Base-by-base conservation (phyloP, 2,329 filamentous ascomycete genomes). In the Fusarium liriodendri region DNA sequence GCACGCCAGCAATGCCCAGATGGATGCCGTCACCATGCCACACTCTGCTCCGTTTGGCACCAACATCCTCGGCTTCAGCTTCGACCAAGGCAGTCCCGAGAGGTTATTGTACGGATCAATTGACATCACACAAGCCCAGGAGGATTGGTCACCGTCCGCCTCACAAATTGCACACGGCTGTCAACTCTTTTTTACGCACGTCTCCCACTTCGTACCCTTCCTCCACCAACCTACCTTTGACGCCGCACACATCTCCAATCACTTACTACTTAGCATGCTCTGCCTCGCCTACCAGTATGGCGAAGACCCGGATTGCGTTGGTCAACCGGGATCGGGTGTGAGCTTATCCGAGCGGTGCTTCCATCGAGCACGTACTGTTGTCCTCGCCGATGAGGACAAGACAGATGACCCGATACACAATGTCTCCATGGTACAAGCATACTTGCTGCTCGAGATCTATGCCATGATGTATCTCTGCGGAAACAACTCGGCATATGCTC, bases 401-500 rank as follows among this genome's bases (percentile, higher is more conserved):
- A 25, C 54, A 0, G 66, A 68, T 22, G 54, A 35, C 80, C 80
- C 32, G 80, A 79, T 4, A 54, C 60, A 79, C 4, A 77, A 76
- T 16, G 69, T 82, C 9, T 62, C 74, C 6, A 67, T 82, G 16
- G 78, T 85, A 0, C 84, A 86, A 64, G 73, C 82, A 4, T 83
- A 83, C 32, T 65, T 85, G 3, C 73, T 86, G 8, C 79, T 85
- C 2, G 79, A 85, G 59, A 81, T 85, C 9, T 84, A 78, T 61
- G 79, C 83, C n/a, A 85, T 85, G 79, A 82, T 85, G 78, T 85
- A 84, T 63, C 78, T 84, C 27, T 84, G 82, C 67, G 82, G 83
- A 1, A 67, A 77, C 2, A 72, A 81, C 58, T 84, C 83, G 0
- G 72, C 77, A 2, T 79, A 79, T 27, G 83, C 80, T 4, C 78